These are phyloP conservation scores for Phialophora macrospora DNA, from an alignment of 2,329 filamentous ascomycete genomes.

Conservation along the genomic window DNA sequence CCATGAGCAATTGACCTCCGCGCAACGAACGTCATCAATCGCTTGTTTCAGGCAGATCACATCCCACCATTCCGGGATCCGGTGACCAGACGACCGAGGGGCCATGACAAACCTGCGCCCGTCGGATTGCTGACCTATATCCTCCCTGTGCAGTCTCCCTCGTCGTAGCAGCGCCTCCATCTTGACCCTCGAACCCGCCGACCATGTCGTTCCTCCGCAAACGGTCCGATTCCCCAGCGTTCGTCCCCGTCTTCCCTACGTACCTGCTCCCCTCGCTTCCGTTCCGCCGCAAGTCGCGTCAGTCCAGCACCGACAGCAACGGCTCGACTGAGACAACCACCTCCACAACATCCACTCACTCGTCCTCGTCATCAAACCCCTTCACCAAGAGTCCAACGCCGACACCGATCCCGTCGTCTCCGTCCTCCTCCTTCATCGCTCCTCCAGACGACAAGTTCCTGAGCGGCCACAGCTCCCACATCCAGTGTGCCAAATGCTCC, in stretches of 20 bases:
- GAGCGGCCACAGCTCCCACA: conserved; percentile 57
- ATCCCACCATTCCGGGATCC: conserved; percentile 13
- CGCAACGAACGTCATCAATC: conserved; percentile 5
- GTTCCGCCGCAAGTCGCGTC: conserved; percentile 50
- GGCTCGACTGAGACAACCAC: conserved; percentile 44
- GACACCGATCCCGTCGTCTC: conserved; percentile 29
- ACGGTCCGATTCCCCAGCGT: conserved; percentile 32
- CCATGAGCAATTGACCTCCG: background rate
- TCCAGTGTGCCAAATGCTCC: conserved; percentile 64
- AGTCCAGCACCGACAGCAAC: conserved; percentile 48
- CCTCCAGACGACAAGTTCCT: conserved; percentile 48
- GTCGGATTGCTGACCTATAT: conserved; percentile 9
- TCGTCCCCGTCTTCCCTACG: conserved; percentile 54
- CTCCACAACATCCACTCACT: conserved; percentile 33
- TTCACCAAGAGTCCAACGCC: conserved; percentile 34
- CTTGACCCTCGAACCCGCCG: background rate
- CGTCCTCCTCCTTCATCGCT: conserved; percentile 25
- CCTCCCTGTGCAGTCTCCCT: background rate
- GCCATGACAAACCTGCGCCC: conserved; percentile 5
- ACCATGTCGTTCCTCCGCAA: conserved; percentile 38
- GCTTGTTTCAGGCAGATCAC: background rate
- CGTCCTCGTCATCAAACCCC: conserved; percentile 36
- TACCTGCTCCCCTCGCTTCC: conserved; percentile 57
- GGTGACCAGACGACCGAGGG: conserved; percentile 1
- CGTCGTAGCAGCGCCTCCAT: background rate